Evolutionary conservation across 192 early-diverging fungal species (phyloP), one percentile per base, ranked within the genome.

Genomic region (Podila clonocystis): DNA sequence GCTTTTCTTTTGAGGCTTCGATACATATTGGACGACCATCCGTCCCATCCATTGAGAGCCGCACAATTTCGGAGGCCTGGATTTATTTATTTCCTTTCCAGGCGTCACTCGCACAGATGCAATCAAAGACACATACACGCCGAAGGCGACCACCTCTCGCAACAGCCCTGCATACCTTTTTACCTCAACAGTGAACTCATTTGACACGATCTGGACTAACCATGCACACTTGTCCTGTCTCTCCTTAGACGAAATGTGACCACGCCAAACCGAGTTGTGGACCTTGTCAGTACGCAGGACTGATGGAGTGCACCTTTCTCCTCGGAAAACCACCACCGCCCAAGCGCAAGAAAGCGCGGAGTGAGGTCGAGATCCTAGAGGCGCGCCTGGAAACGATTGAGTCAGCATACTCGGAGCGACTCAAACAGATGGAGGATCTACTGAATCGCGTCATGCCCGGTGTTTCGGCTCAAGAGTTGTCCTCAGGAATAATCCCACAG

Each of bases 281-380:
- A 48, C 76, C 76, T 5, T 79, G 76, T 50, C 15, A 72, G 22
- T 57, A 72, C 63, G 76, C 76, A 22, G 76, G 76, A 49, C 48
- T 79, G 9, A 72, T 79, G 76, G 76, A 79, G 36, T 79, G 76
- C 28, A 79, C 76, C 12, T 79, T 72, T 52, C 22, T 79, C 22
- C 70, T 79, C 8, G 76, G 76, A 19, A 79, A 79, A 34, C 57
- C 76, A 20, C 69, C 70, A 26, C 48, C 70, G 30, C 76, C 76
- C 29, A 72, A 67, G 48, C 76, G 76, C 19, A 79, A 79, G 55
- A 79, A 79, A 19, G 45, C 76, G 24, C 76, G 60, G 9, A 41
- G 63, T 2, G 76, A 79, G 34, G 76, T 79, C 30, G 76, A 72
- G 38, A 72, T 79, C 13, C 41, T 79, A 50, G 65, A 79, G 45